Conservation (phyloP, 2,329 filamentous ascomycete genomes). For the Diaporthe batatas region DNA sequence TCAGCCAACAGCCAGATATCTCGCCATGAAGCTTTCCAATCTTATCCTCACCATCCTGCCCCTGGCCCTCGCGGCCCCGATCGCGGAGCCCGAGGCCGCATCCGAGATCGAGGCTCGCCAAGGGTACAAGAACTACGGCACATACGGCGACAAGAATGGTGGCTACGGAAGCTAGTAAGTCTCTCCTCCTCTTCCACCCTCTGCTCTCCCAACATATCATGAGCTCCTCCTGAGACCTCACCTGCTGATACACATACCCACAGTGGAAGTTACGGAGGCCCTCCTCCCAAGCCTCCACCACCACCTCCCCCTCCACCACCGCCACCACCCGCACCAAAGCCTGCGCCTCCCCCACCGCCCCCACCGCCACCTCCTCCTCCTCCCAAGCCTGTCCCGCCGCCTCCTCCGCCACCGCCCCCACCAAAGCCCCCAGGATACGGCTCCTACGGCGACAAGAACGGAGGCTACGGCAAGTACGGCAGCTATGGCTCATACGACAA, state of each 20-base stretch:
- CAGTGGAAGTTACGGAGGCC: background rate
- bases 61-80: slow-evolving; percentile 21
- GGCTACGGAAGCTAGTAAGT: slow-evolving; percentile 27
- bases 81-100: slow-evolving; percentile 4
- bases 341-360: too few species aligned
- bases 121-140: slow-evolving; percentile 1
- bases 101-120: slow-evolving; percentile 6
- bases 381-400: background rate
- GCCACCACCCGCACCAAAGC: background rate
- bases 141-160: slow-evolving; percentile 23
- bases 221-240: background rate
- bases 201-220: too few species aligned
- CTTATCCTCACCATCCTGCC: slow-evolving; percentile 21
- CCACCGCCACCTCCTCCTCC: background rate
- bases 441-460: slow-evolving; percentile 9
- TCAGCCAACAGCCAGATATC: background rate
- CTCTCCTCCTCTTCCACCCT: background rate
- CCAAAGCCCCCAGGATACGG: background rate
- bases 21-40: slow-evolving; percentile 29
- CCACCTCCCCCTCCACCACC: background rate
- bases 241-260: background rate
- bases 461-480: slow-evolving; percentile 25
- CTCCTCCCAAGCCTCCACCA: background rate
- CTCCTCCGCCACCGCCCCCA: background rate
- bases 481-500: slow-evolving; percentile 1